Percentiles rank a stretch among this genome's conserved stretches.
Conservation (phyloP, 2,329 filamentous ascomycete genomes). For the Phialophora macrospora region DNA sequence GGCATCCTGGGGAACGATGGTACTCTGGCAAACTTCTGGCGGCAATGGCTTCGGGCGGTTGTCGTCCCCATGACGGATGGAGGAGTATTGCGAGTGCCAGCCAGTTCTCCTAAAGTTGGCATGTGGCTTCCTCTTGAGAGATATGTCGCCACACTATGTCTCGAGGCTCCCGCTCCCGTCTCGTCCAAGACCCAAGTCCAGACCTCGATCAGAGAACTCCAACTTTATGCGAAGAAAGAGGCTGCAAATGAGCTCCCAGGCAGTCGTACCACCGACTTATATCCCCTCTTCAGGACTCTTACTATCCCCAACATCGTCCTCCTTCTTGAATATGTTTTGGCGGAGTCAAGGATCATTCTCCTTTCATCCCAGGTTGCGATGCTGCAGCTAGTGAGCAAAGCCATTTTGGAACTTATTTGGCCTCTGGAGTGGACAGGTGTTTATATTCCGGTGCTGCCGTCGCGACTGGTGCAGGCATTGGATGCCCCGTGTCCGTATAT, state of each 20-base stretch:
- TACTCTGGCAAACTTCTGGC: conserved; percentile 90
- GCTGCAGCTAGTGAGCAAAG: conserved; percentile 89
- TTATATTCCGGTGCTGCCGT: conserved; percentile 88
- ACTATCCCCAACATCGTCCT: conserved; percentile 91
- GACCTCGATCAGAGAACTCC: conserved; percentile 83
- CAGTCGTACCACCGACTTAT: conserved; percentile 87
- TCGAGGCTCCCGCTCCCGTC: conserved; percentile 88
- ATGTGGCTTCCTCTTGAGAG: conserved; percentile 96
- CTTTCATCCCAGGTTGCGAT: conserved; percentile 94
- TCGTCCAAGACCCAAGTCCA: conserved; percentile 96
- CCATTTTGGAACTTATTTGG: conserved; percentile 83
- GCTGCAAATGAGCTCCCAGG: conserved; percentile 91
- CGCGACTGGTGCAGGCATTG: conserved; percentile 83
- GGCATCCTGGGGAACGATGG: conserved; percentile 86
- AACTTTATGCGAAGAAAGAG: conserved; percentile 90
- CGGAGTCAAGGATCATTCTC: conserved; percentile 94
- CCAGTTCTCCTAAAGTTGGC: conserved; percentile 86
- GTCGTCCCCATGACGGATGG: conserved; percentile 96
- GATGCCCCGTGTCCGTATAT: conserved; percentile 97
- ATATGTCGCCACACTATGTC: conserved; percentile 96
- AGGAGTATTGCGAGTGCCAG: conserved; percentile 76
- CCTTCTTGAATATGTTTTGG: conserved; percentile 88
- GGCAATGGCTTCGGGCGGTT: conserved; percentile 94
- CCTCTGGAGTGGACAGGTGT: conserved; percentile 92
- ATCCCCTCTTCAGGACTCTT: conserved; percentile 85